Evolutionary conservation across 2,329 filamentous ascomycete species (phyloP), one percentile per base, ranked within the genome.

Genomic region (Pseudogymnoascus pannorum): DNA sequence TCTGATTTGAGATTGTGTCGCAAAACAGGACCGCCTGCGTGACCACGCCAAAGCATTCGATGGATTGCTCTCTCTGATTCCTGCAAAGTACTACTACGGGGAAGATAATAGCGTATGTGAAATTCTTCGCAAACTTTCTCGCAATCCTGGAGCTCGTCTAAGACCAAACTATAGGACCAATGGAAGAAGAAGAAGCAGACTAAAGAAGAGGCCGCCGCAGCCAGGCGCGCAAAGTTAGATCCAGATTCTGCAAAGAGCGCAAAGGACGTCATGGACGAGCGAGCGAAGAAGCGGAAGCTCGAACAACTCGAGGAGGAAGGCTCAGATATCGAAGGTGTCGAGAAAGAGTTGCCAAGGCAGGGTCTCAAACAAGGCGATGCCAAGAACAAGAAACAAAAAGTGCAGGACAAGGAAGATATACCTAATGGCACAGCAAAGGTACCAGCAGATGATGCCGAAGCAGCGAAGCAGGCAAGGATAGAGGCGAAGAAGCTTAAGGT

Each of bases 111-210:
- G 82, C 75, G 85, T 87, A 81, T 69, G 84, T 80, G 61, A 61
- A 62, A 48, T 33, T 51, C 35, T 26, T 48, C 40, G 33, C 24
- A 48, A 48, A 48, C 51, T 57, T 36, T 57, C 51, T 57, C 29
- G 51, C 51, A 57, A 57, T 57, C 29, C 42, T n/a, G 6, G 16
- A 38, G n/a, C 38, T 51, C 35, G 33, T 3, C 58, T 57, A 57
- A 57, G 51, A 57, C 33, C 42, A 57, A 57, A 60, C 58, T 67
- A 64, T 71, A 96, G 91, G 89, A 94, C 70, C 91, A 97, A 87
- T 96, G 92, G 91, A 86, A 87, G 74, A 88, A 88, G 72, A 96
- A 94, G 77, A 97, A 97, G 79, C 92, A 97, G 77, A 93, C 91
- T 58, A 96, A 96, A 73, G 89, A 91, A 74, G 84, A 96, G 75